Conservation (phyloP, 2,329 filamentous ascomycete species). For the Colletotrichum somersetense region DNA sequence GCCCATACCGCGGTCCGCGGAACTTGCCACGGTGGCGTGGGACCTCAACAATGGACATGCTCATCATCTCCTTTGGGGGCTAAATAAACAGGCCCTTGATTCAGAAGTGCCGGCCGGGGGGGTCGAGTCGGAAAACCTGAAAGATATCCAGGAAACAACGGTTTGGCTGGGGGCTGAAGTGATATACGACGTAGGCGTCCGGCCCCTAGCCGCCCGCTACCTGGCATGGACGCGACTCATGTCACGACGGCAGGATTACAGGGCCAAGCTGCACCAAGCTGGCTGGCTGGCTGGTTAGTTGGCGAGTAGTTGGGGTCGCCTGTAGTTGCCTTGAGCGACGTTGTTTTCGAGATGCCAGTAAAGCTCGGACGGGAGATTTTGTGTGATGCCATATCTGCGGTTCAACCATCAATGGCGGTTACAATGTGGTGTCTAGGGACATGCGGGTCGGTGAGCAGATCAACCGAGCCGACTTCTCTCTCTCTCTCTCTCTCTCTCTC, state of each 20-base stretch:
- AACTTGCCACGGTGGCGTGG: not conserved
- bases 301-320: not conserved
- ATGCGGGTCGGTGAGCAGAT: not conserved
- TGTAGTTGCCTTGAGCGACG: not conserved
- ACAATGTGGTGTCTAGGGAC: not conserved
- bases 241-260: constrained; percentile 11
- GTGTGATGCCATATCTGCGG: not conserved
- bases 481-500: too few species aligned
- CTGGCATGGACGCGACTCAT: constrained; percentile 33
- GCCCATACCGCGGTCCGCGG: not conserved
- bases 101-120: constrained; percentile 10
- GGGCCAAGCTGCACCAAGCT: constrained; percentile 9
- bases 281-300: not conserved
- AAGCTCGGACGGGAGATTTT: not conserved
- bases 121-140: not conserved
- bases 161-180: constrained; percentile 31
- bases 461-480: not conserved
- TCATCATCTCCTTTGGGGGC: constrained; percentile 9
- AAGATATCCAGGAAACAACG: constrained; percentile 7
- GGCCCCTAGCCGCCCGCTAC: constrained; percentile 16
- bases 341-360: not conserved
- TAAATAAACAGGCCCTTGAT: not conserved
- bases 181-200: constrained; percentile 19
- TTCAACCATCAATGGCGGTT: constrained; percentile 23
- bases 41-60: constrained; percentile 9